Percentiles rank a stretch among this genome's conserved stretches.
Conservation (phyloP, 2,329 filamentous ascomycete genomes). For the Fusarium pilosicola region DNA sequence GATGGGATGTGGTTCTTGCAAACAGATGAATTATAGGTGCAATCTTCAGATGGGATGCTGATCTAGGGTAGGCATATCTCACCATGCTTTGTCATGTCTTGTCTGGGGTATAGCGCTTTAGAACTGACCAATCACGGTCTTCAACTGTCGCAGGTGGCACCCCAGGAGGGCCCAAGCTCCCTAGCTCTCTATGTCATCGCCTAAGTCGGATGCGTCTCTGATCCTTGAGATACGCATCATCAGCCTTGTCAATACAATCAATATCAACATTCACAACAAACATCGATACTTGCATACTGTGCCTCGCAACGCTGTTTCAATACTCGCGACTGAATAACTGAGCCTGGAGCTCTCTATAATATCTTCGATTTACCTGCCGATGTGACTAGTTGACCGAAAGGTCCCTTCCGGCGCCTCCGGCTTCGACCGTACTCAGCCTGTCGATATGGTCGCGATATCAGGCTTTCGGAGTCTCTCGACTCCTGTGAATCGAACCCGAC, state of each 20-base stretch:
- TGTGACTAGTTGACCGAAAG: conserved; percentile 37
- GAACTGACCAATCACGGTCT: conserved; percentile 18
- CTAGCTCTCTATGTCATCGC: conserved; percentile 18
- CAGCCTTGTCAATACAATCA: conserved; percentile 32
- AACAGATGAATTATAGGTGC: neutral
- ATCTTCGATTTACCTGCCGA: neutral
- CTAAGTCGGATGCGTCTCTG: neutral
- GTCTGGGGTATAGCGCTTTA: neutral
- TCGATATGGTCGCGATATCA: conserved; percentile 37
- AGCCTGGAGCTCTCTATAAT: neutral
- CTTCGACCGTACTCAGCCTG: conserved; percentile 12
- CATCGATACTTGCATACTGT: neutral
- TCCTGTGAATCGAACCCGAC: conserved; percentile 25
- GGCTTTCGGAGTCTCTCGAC: conserved; percentile 26
- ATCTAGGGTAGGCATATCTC: conserved; percentile 16
- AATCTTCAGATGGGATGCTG: neutral
- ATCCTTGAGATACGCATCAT: conserved; percentile 11
- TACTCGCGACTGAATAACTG: neutral
- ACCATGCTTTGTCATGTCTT: conserved; percentile 12
- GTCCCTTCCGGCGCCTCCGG: conserved; percentile 31
- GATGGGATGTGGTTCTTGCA: neutral
- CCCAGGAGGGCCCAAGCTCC: conserved; percentile 35
- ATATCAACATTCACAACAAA: conserved; percentile 15
- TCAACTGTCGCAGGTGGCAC: conserved; percentile 21
- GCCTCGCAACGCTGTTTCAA: neutral